These are phyloP conservation scores for Hibiscus syriacus DNA, from an alignment of 345 rosid species.

Conservation along the genomic window DNA sequence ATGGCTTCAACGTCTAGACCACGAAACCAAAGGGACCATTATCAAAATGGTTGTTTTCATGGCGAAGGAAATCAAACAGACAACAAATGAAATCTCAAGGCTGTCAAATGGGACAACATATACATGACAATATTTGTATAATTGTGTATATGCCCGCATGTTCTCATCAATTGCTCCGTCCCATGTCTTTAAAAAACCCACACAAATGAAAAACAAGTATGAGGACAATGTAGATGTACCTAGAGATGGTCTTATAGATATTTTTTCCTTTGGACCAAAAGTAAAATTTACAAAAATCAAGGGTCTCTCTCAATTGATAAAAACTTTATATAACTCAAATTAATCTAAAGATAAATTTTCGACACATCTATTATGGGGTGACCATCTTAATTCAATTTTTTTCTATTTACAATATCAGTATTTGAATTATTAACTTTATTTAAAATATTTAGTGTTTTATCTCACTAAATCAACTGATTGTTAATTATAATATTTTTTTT, in stretches of 20 bases:
- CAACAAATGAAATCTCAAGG: slow-evolving; percentile 9
- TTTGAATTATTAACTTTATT: no score
- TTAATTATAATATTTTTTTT: no score
- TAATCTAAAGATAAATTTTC: no score
- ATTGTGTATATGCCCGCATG: background rate
- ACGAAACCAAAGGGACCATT: background rate
- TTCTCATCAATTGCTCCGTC: slow-evolving; percentile 15
- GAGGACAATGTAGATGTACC: no score
- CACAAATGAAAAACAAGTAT: slow-evolving; percentile 1
- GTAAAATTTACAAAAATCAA: background rate
- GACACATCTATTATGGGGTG: no score
- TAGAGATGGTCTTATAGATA: slow-evolving; percentile 3
- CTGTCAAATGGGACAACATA: slow-evolving; percentile 18
- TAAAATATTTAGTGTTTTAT: no score
- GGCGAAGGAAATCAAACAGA: slow-evolving; percentile 8
- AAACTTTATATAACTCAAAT: slow-evolving; percentile 12
- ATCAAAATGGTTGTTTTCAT: background rate
- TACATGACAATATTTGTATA: background rate
- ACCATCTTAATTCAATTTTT: no score
- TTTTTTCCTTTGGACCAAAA: slow-evolving; percentile 5
- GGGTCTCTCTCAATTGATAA: slow-evolving; percentile 5
- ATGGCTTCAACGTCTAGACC: background rate
- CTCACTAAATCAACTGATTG: no score
- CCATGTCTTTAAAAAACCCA: slow-evolving; percentile 4
- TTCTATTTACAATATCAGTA: no score